A percentile compares a stretch with the other conserved stretches of the same genome.
These are phyloP conservation scores for Tritrichomonas foetus DNA, from an alignment of 208 protist species.

Conservation along the genomic window DNA sequence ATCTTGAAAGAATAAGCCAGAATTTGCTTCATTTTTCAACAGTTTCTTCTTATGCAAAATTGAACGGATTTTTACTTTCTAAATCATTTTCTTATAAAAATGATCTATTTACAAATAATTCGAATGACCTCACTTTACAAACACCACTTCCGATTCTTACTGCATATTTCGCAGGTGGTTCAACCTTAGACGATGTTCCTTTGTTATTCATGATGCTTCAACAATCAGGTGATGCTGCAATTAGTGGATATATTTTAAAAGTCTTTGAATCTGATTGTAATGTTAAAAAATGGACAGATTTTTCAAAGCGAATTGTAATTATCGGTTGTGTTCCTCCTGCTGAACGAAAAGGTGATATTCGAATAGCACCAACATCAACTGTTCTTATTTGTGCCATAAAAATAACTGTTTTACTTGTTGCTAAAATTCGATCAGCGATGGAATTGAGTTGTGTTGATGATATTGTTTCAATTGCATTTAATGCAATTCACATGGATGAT, in stretches of 20 bases:
- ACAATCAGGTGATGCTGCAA: not conserved
- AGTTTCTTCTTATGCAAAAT: no score
- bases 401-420: not conserved
- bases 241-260: not conserved
- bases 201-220: not conserved
- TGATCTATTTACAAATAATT: no score
- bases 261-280: not conserved
- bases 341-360: not conserved
- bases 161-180: no score
- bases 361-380: not conserved
- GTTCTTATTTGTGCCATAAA: not conserved
- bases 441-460: not conserved
- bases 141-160: no score
- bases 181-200: not conserved
- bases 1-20: no score
- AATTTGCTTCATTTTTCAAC: no score
- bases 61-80: no score
- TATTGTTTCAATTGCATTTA: conserved; percentile 8
- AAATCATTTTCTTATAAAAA: no score
- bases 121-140: no score
- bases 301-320: not conserved
- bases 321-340: not conserved
- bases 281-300: conserved; percentile 27
- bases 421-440: not conserved
- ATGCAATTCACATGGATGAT: not conserved